Conservation (phyloP, 768 basidiomycete species). For the Nidularia sp. region DNA sequence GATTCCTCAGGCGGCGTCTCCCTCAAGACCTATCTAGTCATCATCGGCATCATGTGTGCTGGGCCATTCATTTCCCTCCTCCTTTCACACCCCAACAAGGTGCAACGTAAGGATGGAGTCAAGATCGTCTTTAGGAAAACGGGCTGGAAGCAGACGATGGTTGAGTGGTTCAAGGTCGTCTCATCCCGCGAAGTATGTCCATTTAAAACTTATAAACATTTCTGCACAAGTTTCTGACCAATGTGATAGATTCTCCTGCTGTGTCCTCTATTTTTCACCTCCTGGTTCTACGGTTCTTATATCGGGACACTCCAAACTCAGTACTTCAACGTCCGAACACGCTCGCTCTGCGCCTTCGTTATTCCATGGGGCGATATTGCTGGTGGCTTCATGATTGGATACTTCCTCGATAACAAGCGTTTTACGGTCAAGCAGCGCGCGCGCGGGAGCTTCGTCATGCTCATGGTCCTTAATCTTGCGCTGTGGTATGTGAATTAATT, state of each 20-base stretch:
- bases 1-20: constrained; percentile 25
- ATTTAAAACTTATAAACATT: too few species aligned
- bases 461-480: constrained; percentile 23
- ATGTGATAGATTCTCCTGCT: constrained; percentile 20
- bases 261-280: constrained; percentile 26
- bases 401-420: constrained; percentile 22
- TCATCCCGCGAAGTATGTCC: constrained; percentile 16
- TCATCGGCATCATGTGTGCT: constrained; percentile 30
- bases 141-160: constrained; percentile 19
- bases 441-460: constrained; percentile 19
- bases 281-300: constrained; percentile 27
- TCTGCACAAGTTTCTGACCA: too few species aligned
- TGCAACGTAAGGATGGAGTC: constrained; percentile 24
- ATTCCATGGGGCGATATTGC: constrained; percentile 23
- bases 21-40: constrained; percentile 24
- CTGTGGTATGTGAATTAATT: constrained; percentile 8
- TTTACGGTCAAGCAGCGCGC: constrained; percentile 25
- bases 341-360: constrained; percentile 22
- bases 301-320: constrained; percentile 28
- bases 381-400: constrained; percentile 23
- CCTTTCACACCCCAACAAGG: constrained; percentile 21
- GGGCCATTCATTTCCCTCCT: constrained; percentile 25
- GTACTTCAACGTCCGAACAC: constrained; percentile 24
- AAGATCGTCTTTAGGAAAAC: constrained; percentile 21
- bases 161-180: constrained; percentile 22